Base-by-base conservation (phyloP, 495 filamentous ascomycete species). In the Daldinia grandis region DNA sequence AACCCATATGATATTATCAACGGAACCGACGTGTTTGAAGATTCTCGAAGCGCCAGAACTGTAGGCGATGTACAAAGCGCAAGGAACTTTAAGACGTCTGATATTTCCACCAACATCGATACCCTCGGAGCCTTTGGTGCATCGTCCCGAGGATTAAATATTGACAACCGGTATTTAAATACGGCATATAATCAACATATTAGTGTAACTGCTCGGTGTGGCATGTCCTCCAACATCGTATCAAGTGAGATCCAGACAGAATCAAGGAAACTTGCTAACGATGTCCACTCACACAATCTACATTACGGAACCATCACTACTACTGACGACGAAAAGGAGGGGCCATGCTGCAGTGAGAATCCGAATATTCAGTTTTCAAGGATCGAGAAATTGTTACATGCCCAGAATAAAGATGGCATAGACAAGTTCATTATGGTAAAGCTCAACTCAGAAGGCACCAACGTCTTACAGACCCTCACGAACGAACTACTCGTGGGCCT, bases 401-500 rank as follows among this genome's bases (percentile, higher is more conserved):
- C 19, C 24, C 64, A 76, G 15, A 35, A 56, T 12, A 64, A 62
- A 50, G 59, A 28, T 15, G 66, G 66, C 31, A 58, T 76, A n/a
- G 65, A 66, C 21, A 66, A 64, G 8, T 74, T 74, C 37, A 40
- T 76, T 33, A 38, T 47, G 7, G n/a, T n/a, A 6, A 71, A 63
- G n/a, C 69, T 76, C 1, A 50, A 17, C 10, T 28, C 56, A 10
- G 68, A 69, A 28, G 42, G 57, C 6, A 9, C 25, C 10, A 47
- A 57, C 15, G n/a, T 50, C 15, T 25, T 76, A 37, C 63, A 69
- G 35, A 33, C 47, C 4, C 60, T 73, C 4, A 53, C 64, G 4
- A 66, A 64, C 31, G 74, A 76, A 24, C 31, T 76, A 7, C 57
- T 76, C 1, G 51, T 76, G 10, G 72, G 68, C 7, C 51, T 72